Base-by-base conservation (phyloP, 2,329 filamentous ascomycete species). In the Zymoseptoria pseudotritici region DNA sequence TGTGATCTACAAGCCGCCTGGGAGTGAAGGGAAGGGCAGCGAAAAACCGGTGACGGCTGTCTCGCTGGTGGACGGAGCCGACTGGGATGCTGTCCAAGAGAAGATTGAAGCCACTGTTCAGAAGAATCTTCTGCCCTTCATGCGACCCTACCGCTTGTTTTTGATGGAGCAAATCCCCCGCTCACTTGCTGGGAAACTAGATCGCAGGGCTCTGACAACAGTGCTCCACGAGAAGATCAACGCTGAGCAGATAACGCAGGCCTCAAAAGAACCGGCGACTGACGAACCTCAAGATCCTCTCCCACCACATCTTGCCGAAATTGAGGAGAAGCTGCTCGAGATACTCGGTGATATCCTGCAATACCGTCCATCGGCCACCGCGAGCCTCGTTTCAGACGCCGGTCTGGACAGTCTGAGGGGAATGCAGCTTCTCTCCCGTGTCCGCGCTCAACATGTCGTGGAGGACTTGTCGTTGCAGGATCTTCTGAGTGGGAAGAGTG, bases 41-140 rank as follows among this genome's bases (percentile, higher is more conserved):
- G 59, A 63, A 29, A 59, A 61, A 21, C 50, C 61, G 4, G 51
- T 61, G 8, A 59, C 56, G 5, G 61, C 58, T 21, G 24, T 63
- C 7, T 54, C 58, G 13, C 17, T 36, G 11, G 61, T 61, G 4
- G 52, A 49, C 19, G 50, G 22, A 17, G 55, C 20, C 11, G 8
- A 53, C n/a, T 53, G 31, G 20, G 54, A 49, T 2, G 50, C 31
- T 6, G 24, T 60, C 10, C 49, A 52, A 3, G 36, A 42, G 11
- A 42, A 42, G 5, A 42, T 46, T 54, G 54, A 55, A 36, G 54
- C 49, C 31, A 36, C 53, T 9, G 59, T 53, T 3, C 51, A 61
- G 21, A 55, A 26, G 26, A 26, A 21, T 17, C 56, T 61, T 8
- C 17, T 53, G 10, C 50, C 8, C n/a, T 61, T 55, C 31, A 61